Evolutionary conservation across 768 basidiomycete species (phyloP), one percentile per base, ranked within the genome.

Genomic region (Amanita rubescens): DNA sequence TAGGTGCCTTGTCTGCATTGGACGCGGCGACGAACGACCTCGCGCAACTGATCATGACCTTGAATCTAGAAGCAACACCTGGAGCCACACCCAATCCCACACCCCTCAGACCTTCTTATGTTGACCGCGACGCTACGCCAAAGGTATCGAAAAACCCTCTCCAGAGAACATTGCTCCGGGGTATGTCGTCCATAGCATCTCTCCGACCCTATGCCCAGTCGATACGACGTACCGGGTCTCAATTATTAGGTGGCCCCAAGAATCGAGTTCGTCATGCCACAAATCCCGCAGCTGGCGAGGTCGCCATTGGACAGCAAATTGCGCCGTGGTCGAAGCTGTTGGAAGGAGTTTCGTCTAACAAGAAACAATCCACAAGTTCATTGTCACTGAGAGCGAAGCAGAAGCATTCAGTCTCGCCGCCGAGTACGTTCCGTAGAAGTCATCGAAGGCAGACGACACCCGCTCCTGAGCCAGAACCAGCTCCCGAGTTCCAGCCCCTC

Each of bases 21-120:
- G 85, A 85, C 57, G 86, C 87, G 0, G 89, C 86, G 0, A 91
- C 89, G 1, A 81, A 87, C 48, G 89, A 91, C 38, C 76, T 92
- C 3, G 89, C 85, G 0, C 79, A 80, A 52, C 70, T 92, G 3
- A 87, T 92, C 64, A 87, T 84, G 57, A 77, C 78, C n/a, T 74
- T 92, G n/a, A 86, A 90, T 58, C 72, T 92, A 3, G 81, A 89
- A 62, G 86, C 87, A 3, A 91, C 90, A 0, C 89, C 88, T 0
- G 72, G 73, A 2, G 75, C 64, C 5, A 79, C 76, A 1, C 72
- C 76, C 49, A n/a, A n/a, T n/a, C n/a, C n/a, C n/a, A 74, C 78
- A 1, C 78, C 80, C 2, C 66, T 75, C 20, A 66, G 68, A 22
- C 69, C 66, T 30, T 73, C 74, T 0, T 67, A 70, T 10, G 55